Base-by-base conservation (phyloP, 1,284 basidiomycete genomes). In the Fomes fomentarius region DNA sequence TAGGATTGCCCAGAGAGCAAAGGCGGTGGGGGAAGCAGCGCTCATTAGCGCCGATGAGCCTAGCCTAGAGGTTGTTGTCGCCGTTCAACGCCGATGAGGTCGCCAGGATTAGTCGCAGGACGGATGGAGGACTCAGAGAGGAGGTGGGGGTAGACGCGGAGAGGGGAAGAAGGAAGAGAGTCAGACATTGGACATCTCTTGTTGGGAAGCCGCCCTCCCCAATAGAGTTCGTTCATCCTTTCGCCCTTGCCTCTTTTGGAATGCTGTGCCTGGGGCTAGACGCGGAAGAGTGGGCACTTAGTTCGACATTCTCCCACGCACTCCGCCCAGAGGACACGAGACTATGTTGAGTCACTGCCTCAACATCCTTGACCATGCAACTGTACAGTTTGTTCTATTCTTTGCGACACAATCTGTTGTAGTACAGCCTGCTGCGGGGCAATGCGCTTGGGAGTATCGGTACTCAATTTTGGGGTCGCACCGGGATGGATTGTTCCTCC, bases 1-100 rank as follows among this genome's bases (percentile, higher is more conserved):
- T 51, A 89, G 75, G 46, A 89, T 78, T 46, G 87, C 78, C 87
- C 87, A 89, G 49, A 87, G 77, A 41, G 89, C 77, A 67, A 81
- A 89, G 54, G 85, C 83, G 41, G 85, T 78, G 10, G 86, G 78
- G 42, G 86, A 87, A 62, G 85, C 85, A 68, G 75, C 79, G 69
- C 79, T 81, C 85, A 89, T 89, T 46, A 45, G 47, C 56, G 37
- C n/a, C n/a, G n/a, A n/a, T n/a, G n/a, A n/a, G 46, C 37, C 48
- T 26, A 71, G 45, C 33, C 31, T 37, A 26, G 31, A 30, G 15
- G 39, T 31, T 41, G 42, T 30, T 37, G 42, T 52, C 8, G 39
- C n/a, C n/a, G n/a, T n/a, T n/a, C n/a, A n/a, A n/a, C n/a, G n/a
- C n/a, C n/a, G n/a, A n/a, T n/a, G n/a, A n/a, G n/a, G n/a, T n/a